Evolutionary conservation across 257 asterid species (phyloP), one percentile per base, ranked within the genome.

Genomic region (Euphrasia confusa): DNA sequence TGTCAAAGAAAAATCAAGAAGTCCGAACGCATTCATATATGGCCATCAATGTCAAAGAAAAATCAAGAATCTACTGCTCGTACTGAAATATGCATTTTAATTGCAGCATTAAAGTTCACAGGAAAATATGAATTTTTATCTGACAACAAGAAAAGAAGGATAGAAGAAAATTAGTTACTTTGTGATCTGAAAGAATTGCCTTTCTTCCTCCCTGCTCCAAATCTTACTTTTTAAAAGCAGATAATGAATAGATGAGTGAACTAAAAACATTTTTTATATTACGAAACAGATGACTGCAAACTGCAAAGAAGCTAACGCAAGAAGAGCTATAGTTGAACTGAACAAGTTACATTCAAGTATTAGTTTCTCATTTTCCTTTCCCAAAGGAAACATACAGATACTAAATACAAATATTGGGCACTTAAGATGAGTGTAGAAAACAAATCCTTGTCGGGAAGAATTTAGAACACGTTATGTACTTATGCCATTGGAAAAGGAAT

Each of bases 1-100:
- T 39, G 30, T 54, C 30, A 47, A 27, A 28, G n/a, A 60, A 10
- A 63, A 68, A 15, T 12, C 57, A 45, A 54, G 13, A 50, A 33
- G 21, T 35, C 61, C 11, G 55, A 57, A 48, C 62, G 13, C 18
- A n/a, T 32, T 45, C 58, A 69, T 59, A 61, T 64, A 68, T 58
- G 17, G 30, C 74, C 42, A 35, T 2, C 42, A 35, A 35, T 35
- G 42, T n/a, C n/a, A n/a, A n/a, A n/a, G n/a, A n/a, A 7, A 33
- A 52, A 30, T 54, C 52, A 27, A 27, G 56, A 52, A 48, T 70
- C n/a, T 45, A 14, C 32, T 13, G 7, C 49, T 56, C 12, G 18
- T 37, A 13, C 21, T 53, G 56, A 39, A 35, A 37, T 52, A 47
- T 64, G 30, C 17, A 28, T n/a, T 0, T 35, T 32, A 37, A 7